phyloP scores from a whole-genome alignment of 2,329 filamentous ascomycete species.

The Nothomitra cinnamomea region DNA sequence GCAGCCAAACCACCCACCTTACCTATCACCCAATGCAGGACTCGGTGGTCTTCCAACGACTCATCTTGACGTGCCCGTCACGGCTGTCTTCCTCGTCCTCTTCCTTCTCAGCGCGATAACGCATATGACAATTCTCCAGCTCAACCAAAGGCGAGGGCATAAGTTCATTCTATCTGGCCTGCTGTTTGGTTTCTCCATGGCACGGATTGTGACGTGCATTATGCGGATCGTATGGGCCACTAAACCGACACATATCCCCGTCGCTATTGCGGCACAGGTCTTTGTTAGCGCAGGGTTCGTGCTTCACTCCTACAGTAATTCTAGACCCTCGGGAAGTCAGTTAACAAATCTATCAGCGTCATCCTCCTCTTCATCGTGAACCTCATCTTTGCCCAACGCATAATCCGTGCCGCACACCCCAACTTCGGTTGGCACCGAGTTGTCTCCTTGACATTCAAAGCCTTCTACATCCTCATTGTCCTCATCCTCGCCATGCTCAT shows the following conservation, averaged over 20 bases:
- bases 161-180: conserved; percentile 44
- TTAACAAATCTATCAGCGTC: conserved; percentile 27
- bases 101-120: conserved; percentile 35
- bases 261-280: conserved; percentile 44
- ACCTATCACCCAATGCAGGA: conserved; percentile 27
- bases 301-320: conserved; percentile 64
- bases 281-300: conserved; percentile 60
- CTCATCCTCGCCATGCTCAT: conserved; percentile 39
- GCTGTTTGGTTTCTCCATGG: conserved; percentile 38
- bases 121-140: conserved; percentile 41
- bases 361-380: conserved; percentile 64
- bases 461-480: conserved; percentile 40
- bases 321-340: conserved; percentile 23
- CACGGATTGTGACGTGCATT: conserved; percentile 28
- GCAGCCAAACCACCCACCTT: conserved; percentile 16
- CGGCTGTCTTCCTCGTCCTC: conserved; percentile 41
- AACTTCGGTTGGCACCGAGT: conserved; percentile 47
- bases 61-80: conserved; percentile 46
- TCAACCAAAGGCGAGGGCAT: conserved; percentile 33
- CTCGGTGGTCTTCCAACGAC: conserved; percentile 41
- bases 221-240: conserved; percentile 39
- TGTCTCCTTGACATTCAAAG: conserved; percentile 35
- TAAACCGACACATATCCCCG: conserved; percentile 23
- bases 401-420: conserved; percentile 58
- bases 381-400: conserved; percentile 56